Percentiles rank a stretch among this genome's conserved stretches.
phyloP scores from a whole-genome alignment of 2,329 filamentous ascomycete genomes.

The Sphaerulina vaccinii region DNA sequence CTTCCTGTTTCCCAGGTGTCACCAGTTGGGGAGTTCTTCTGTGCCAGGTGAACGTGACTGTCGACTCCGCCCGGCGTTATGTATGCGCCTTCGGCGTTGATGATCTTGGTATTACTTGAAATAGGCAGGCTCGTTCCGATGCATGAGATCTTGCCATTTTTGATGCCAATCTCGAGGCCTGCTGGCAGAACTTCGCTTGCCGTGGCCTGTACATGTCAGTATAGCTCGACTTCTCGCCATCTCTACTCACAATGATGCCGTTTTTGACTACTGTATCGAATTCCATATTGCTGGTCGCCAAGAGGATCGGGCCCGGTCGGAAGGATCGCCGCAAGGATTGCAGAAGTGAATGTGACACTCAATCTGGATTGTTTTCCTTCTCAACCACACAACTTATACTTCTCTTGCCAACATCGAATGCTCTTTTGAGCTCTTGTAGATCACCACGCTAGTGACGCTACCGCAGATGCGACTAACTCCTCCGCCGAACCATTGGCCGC shows the following conservation, averaged over 20 bases:
- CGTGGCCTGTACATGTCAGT: conserved; percentile 41
- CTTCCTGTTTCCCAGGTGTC: conserved; percentile 52
- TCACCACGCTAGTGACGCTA: not conserved
- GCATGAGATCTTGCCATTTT: conserved; percentile 47
- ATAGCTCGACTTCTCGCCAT: not conserved
- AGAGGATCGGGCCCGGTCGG: not conserved
- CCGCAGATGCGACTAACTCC: not conserved
- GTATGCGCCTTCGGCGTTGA: conserved; percentile 49
- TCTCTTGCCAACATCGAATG: not conserved
- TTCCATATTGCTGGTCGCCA: conserved; percentile 27
- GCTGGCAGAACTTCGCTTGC: conserved; percentile 47
- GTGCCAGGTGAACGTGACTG: conserved; percentile 51
- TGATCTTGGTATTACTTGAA: conserved; percentile 38
- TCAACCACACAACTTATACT: not conserved
- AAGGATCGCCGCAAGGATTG: not conserved
- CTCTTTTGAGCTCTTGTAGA: not conserved
- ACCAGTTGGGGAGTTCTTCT: conserved; percentile 46
- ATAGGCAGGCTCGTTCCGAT: conserved; percentile 43
- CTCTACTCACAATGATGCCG: conserved; percentile 41
- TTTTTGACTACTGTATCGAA: conserved; percentile 46
- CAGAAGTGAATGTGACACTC: not conserved
- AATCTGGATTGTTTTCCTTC: not conserved
- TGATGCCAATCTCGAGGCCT: conserved; percentile 50
- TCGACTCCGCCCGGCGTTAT: conserved; percentile 52
- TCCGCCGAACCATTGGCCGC: conserved; percentile 19